phyloP scores from a whole-genome alignment of 2,329 filamentous ascomycete genomes.

The Apiospora kogelbergensis region DNA sequence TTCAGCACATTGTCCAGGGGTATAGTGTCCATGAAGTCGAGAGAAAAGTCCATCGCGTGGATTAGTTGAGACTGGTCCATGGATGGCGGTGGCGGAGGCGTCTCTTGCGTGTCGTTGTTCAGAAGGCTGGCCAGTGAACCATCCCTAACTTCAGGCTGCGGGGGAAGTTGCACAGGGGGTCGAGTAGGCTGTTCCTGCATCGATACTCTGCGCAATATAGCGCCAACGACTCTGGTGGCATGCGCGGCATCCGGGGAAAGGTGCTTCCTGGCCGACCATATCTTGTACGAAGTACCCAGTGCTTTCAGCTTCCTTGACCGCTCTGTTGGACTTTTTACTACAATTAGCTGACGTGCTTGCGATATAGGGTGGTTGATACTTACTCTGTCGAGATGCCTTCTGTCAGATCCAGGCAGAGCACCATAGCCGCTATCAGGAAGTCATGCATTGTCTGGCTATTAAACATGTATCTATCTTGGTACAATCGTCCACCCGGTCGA shows the following conservation, averaged over 20 bases:
- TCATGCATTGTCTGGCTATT: constrained; percentile 54
- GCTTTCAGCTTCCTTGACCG: constrained; percentile 35
- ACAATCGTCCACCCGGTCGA: constrained; percentile 49
- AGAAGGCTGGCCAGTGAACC: constrained; percentile 32
- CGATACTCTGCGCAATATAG: constrained; percentile 41
- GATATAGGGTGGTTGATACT: constrained; percentile 12
- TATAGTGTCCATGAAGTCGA: constrained; percentile 33
- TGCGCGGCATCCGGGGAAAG: constrained; percentile 42
- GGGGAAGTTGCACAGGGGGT: constrained; percentile 20
- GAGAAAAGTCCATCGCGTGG: constrained; percentile 26
- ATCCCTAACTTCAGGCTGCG: constrained; percentile 28
- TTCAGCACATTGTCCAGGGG: constrained; percentile 38
- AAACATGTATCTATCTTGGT: constrained; percentile 53
- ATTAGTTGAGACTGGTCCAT: constrained; percentile 24
- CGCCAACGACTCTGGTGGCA: constrained; percentile 41
- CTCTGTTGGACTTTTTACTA: constrained; percentile 24
- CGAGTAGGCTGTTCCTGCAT: constrained; percentile 25
- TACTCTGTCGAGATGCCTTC: constrained; percentile 40
- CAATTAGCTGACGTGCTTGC: constrained; percentile 17
- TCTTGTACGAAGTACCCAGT: constrained; percentile 39
- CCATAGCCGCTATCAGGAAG: constrained; percentile 60
- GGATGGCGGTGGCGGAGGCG: constrained; percentile 18
- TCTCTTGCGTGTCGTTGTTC: constrained; percentile 29
- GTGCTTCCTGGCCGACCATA: constrained; percentile 41
- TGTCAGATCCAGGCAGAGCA: constrained; percentile 53